phyloP scores from a whole-genome alignment of 192 early-diverging fungal species.

The Rhizophagus sp. region DNA sequence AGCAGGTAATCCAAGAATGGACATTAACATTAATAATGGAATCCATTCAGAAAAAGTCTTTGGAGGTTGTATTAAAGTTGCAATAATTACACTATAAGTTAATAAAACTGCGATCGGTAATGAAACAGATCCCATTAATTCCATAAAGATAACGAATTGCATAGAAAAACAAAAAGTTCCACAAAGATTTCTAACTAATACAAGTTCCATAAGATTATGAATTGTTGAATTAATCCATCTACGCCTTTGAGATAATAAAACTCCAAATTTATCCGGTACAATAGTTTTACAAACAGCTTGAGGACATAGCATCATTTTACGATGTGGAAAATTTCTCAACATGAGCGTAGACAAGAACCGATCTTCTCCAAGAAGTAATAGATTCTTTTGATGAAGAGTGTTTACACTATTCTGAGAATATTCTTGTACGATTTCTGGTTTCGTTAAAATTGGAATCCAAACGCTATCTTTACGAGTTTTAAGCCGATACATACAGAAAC shows the following conservation, averaged over 20 bases:
- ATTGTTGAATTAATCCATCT: constrained; percentile 97
- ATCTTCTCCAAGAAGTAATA: constrained; percentile 66
- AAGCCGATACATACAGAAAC: constrained; percentile 98
- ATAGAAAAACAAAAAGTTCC: constrained; percentile 97
- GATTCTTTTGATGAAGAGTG: constrained; percentile 62
- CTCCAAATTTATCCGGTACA: constrained; percentile 78
- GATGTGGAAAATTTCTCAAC: constrained; percentile 80
- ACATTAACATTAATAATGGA: constrained; percentile 72
- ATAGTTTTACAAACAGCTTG: constrained; percentile 85
- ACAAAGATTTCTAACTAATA: constrained; percentile 90
- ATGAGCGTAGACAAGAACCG: constrained; percentile 87
- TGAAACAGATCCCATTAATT: constrained; percentile 71
- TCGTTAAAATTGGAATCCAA: constrained; percentile 84
- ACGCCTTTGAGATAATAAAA: constrained; percentile 85
- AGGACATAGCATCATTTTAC: constrained; percentile 86
- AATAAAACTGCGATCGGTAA: constrained; percentile 72
- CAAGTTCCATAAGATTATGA: constrained; percentile 90
- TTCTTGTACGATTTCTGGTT: constrained; percentile 86
- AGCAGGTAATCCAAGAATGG: constrained; percentile 83
- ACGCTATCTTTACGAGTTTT: constrained; percentile 73
- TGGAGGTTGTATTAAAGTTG: constrained; percentile 49
- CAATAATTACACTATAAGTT: constrained; percentile 62
- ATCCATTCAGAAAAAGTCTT: constrained; percentile 51
- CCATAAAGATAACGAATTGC: constrained; percentile 79
- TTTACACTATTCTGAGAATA: constrained; percentile 78